Conservation (phyloP, 169 alveolate genomes). For the Plasmodium reichenowi region DNA sequence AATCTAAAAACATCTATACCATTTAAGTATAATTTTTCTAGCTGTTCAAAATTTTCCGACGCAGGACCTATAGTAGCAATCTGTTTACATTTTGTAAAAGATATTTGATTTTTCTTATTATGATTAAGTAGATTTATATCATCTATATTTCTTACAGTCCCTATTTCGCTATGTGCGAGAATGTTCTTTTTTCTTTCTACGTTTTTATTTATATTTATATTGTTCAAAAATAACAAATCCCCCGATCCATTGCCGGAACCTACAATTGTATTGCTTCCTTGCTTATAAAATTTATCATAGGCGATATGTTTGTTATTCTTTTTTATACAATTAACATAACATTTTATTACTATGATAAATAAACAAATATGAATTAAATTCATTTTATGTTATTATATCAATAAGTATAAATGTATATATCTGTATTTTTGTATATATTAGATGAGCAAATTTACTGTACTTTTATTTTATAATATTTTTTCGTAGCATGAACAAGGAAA, state of each 20-base stretch:
- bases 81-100: slow-evolving; percentile 81
- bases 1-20: slow-evolving; percentile 88
- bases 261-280: not conserved
- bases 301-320: slow-evolving; percentile 6
- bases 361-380: slow-evolving; percentile 19
- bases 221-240: slow-evolving; percentile 21
- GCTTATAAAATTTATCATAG: slow-evolving; percentile 7
- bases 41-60: slow-evolving; percentile 75
- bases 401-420: no score
- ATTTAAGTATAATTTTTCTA: slow-evolving; percentile 82
- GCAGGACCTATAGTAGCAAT: slow-evolving; percentile 90
- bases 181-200: slow-evolving; percentile 24
- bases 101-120: slow-evolving; percentile 18
- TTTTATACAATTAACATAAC: slow-evolving; percentile 21
- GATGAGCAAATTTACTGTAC: no score
- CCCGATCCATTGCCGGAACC: not conserved
- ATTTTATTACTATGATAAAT: slow-evolving; percentile 19
- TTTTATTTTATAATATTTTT: no score
- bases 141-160: slow-evolving; percentile 4
- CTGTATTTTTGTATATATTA: no score
- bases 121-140: slow-evolving; percentile 3
- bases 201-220: slow-evolving; percentile 51
- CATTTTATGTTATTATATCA: slow-evolving; percentile 14
- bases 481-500: no score
- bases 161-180: slow-evolving; percentile 4